These are phyloP conservation scores for Taiozyma onychis DNA, from an alignment of 1,139 yeast genomes.

Conservation along the genomic window DNA sequence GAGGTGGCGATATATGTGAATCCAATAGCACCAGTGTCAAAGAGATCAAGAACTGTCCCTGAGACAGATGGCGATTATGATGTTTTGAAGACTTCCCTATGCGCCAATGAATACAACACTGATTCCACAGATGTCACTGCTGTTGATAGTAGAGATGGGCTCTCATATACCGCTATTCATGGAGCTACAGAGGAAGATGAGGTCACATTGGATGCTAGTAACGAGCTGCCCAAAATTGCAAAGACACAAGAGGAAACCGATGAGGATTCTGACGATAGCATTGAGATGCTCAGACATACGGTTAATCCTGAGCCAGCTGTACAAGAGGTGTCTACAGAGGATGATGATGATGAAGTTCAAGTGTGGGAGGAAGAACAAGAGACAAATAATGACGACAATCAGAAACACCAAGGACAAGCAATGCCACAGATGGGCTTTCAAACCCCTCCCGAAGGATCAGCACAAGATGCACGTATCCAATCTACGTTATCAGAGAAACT, in stretches of 20 bases:
- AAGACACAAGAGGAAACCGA: neutral
- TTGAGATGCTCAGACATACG: neutral
- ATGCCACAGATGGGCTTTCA: neutral
- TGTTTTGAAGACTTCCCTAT: neutral
- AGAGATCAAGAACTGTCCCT: conserved; percentile 2
- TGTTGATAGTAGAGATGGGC: neutral
- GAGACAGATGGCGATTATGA: neutral
- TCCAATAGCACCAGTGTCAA: neutral
- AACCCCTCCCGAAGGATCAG: neutral
- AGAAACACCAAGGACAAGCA: neutral
- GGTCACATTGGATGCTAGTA: neutral
- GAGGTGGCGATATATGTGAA: neutral
- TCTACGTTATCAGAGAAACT: neutral
- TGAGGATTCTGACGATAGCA: neutral
- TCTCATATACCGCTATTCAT: neutral
- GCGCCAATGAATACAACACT: neutral
- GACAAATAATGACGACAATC: neutral
- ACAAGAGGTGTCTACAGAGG: neutral
- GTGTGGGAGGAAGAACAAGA: neutral
- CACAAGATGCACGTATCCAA: neutral
- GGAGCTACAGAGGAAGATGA: neutral
- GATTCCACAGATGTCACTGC: neutral
- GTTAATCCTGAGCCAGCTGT: neutral
- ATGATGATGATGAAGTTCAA: neutral
- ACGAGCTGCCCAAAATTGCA: neutral